A percentile compares a stretch with the other conserved stretches of the same genome.
Evolutionary conservation across 768 basidiomycete species (phyloP).

Genomic region (Holtermannia corniformis): DNA sequence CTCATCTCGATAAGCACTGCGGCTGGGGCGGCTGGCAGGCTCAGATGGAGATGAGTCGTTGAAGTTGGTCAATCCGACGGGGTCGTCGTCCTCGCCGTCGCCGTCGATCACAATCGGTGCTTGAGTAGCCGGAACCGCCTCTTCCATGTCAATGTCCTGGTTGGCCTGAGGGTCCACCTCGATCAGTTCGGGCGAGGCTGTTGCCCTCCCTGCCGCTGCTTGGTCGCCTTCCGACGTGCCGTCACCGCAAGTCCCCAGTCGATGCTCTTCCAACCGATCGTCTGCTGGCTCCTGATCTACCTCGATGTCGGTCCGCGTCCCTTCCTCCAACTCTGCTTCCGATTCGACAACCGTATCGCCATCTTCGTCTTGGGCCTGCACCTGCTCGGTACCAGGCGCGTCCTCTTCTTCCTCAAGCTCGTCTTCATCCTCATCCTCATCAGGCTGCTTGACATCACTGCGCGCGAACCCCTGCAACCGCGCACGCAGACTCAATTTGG

Average conservation of each 20-base stretch:
- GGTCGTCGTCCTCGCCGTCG: constrained; percentile 7
- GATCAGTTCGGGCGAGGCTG: no score
- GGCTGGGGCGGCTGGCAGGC: background rate
- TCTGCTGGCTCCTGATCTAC: no score
- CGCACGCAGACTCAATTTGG: background rate
- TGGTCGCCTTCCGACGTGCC: no score
- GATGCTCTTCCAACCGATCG: no score
- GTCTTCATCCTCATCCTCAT: constrained; percentile 1
- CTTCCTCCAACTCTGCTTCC: background rate
- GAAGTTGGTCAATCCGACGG: background rate
- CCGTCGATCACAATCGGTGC: constrained; percentile 11
- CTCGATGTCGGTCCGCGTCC: no score
- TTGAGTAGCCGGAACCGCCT: no score
- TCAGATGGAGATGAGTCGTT: background rate
- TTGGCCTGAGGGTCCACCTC: no score
- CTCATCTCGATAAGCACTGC: constrained; percentile 19
- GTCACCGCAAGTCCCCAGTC: no score
- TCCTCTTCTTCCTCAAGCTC: constrained; percentile 6
- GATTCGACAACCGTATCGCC: constrained; percentile 17
- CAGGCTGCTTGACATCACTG: constrained; percentile 1
- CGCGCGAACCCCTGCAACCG: background rate
- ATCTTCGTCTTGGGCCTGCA: no score
- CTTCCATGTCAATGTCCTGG: no score
- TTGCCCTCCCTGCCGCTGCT: no score
- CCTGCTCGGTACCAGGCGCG: constrained; percentile 1